These are phyloP conservation scores for Elongisporangium undulatum DNA, from an alignment of 352 stramenopile genomes.

Conservation along the genomic window DNA sequence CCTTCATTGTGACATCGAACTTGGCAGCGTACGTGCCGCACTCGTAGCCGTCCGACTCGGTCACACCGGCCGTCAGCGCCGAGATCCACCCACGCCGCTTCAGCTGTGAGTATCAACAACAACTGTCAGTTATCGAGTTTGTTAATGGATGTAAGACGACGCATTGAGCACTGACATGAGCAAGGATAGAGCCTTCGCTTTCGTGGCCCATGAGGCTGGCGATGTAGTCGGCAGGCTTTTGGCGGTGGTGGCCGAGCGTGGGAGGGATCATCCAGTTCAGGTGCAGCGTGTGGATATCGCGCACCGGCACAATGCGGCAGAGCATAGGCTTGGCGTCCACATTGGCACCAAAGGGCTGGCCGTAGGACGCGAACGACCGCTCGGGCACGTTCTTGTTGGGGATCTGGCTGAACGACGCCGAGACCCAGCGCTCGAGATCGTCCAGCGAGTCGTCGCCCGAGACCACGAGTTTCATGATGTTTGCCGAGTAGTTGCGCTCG, in stretches of 20 bases:
- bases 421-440: slow-evolving; percentile 61
- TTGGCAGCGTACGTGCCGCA: slow-evolving; percentile 58
- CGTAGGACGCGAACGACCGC: slow-evolving; percentile 33
- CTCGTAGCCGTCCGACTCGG: slow-evolving; percentile 68
- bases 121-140: slow-evolving; percentile 2
- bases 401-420: slow-evolving; percentile 55
- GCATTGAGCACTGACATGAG: slow-evolving; percentile 37
- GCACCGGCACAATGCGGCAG: slow-evolving; percentile 67
- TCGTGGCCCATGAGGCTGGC: slow-evolving; percentile 79
- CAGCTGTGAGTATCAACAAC: slow-evolving; percentile 32
- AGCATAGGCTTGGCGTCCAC: slow-evolving; percentile 36
- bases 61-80: slow-evolving; percentile 64
- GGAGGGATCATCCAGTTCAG: slow-evolving; percentile 78
- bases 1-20: slow-evolving; percentile 73
- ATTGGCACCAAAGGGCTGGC: slow-evolving; percentile 46
- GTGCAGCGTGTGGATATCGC: slow-evolving; percentile 73
- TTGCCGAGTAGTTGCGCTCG: slow-evolving; percentile 66
- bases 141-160: slow-evolving; percentile 1
- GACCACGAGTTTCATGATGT: slow-evolving; percentile 85
- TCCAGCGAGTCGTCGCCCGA: slow-evolving; percentile 71
- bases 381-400: slow-evolving; percentile 43
- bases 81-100: slow-evolving; percentile 78
- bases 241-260: slow-evolving; percentile 57
- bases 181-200: slow-evolving; percentile 78
- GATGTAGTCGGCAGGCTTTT: slow-evolving; percentile 80